Evolutionary conservation across 225 moss, liverwort and hornwort genomes (phyloP).

Genomic region (Marchantia polymorpha): DNA sequence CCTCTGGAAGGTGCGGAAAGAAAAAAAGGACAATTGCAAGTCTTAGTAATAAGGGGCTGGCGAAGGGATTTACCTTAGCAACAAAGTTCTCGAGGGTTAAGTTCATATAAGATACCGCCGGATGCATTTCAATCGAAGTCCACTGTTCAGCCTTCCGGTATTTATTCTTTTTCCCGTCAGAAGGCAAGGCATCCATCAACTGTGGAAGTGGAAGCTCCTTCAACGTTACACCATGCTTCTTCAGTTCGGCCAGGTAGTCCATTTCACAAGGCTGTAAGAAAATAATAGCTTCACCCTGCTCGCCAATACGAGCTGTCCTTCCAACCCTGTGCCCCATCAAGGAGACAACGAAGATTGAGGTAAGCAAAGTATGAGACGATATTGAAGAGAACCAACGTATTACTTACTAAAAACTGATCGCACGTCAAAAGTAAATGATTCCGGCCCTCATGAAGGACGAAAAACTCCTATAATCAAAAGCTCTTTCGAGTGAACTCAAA

Average conservation of each 20-base stretch:
- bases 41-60: no score
- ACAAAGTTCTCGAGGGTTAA: constrained; percentile 84
- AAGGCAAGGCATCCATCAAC: constrained; percentile 70
- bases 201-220: constrained; percentile 68
- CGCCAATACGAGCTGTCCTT: constrained; percentile 92
- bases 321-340: constrained; percentile 56
- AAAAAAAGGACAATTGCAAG: no score
- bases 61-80: constrained; percentile 50
- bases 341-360: background rate
- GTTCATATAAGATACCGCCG: constrained; percentile 82
- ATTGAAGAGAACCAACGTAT: no score
- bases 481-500: background rate
- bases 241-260: constrained; percentile 73
- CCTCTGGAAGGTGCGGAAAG: no score
- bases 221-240: constrained; percentile 77
- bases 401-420: background rate
- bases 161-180: constrained; percentile 48
- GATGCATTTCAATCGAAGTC: constrained; percentile 75
- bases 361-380: background rate
- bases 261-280: constrained; percentile 90
- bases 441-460: background rate
- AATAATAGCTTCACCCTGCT: constrained; percentile 85
- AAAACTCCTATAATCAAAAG: background rate
- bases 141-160: constrained; percentile 50
- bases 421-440: background rate